Conservation (phyloP, 257 asterid species). For the Forsythia suspensa region DNA sequence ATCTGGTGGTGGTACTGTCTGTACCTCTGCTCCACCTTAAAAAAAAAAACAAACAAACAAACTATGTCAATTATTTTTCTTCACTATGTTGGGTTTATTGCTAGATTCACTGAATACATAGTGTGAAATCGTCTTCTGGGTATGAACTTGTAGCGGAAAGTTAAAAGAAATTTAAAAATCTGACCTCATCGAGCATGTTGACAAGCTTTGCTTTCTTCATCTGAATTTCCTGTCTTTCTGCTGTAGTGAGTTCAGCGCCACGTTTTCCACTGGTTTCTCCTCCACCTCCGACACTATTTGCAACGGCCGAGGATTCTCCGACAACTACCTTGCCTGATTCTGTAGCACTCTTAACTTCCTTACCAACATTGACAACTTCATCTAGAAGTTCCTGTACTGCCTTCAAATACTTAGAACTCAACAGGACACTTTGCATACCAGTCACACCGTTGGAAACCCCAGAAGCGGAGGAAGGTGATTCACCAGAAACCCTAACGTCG, state of each 20-base stretch:
- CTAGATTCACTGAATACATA: no score
- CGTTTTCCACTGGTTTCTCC: constrained; percentile 23
- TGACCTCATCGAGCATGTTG: constrained; percentile 60
- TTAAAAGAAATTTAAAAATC: background rate
- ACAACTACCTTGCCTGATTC: constrained; percentile 23
- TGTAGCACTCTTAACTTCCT: constrained; percentile 26
- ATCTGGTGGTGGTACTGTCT: constrained; percentile 57
- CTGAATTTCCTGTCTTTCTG: constrained; percentile 57
- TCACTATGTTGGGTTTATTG: background rate
- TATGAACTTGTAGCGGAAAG: no score
- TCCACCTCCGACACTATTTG: background rate
- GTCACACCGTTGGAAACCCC: constrained; percentile 38
- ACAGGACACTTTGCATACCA: constrained; percentile 38
- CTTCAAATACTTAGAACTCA: constrained; percentile 45
- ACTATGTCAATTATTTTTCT: background rate
- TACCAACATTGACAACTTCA: constrained; percentile 50
- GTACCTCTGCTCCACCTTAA: constrained; percentile 67
- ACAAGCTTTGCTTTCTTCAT: constrained; percentile 56
- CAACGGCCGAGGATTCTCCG: constrained; percentile 10
- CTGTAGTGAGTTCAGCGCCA: constrained; percentile 35
- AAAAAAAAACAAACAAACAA: background rate
- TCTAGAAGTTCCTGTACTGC: constrained; percentile 59
- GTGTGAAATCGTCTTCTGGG: no score
- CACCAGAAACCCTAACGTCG: constrained; percentile 34
- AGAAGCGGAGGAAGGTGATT: constrained; percentile 38